Evolutionary conservation across 1,284 basidiomycete species (phyloP).

Genomic region (Heimioporus punctisporus): DNA sequence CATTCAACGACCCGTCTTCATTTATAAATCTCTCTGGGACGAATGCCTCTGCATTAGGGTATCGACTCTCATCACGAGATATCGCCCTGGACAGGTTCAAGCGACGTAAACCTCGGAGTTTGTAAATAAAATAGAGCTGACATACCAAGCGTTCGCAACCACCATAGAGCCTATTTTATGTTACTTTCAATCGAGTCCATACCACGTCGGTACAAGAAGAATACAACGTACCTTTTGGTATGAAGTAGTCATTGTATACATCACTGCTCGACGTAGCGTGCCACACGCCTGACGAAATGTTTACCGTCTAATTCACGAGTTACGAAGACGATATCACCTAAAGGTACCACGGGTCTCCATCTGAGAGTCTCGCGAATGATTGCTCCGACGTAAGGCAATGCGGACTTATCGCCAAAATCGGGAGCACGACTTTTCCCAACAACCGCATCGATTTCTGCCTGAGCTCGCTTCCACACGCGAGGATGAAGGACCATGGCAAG

Average conservation of each 20-base stretch:
- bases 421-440: constrained; percentile 39
- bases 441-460: constrained; percentile 40
- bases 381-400: constrained; percentile 39
- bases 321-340: constrained; percentile 1
- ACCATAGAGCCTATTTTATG: constrained; percentile 9
- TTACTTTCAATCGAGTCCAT: neutral
- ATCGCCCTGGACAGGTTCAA: constrained; percentile 24
- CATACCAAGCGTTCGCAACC: constrained; percentile 13
- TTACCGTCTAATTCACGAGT: neutral
- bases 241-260: constrained; percentile 15
- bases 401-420: constrained; percentile 36
- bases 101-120: too few relatives aligned
- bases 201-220: neutral
- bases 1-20: constrained; percentile 10
- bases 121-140: neutral
- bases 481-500: constrained; percentile 38
- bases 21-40: constrained; percentile 15
- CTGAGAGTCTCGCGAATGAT: constrained; percentile 41
- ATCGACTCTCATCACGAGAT: constrained; percentile 17
- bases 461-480: constrained; percentile 32
- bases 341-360: constrained; percentile 19
- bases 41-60: constrained; percentile 17
- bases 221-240: constrained; percentile 18
- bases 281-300: constrained; percentile 14
- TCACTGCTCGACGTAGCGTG: constrained; percentile 16